Percentiles rank a stretch among this genome's conserved stretches.
Evolutionary conservation across 441 rosid species (phyloP).

Genomic region (Croton laevigatus): DNA sequence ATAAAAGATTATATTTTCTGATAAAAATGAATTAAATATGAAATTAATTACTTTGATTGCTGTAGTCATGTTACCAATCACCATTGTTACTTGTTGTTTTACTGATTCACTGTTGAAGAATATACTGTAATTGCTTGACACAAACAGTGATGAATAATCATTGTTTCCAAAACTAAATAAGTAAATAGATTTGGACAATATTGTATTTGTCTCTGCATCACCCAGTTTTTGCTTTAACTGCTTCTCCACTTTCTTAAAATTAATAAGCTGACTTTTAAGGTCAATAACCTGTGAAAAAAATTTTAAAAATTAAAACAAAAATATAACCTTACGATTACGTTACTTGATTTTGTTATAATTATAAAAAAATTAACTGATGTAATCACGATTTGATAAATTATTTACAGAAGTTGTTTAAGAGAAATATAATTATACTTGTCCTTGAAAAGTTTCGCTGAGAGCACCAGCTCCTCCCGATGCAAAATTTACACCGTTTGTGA

Average conservation of each 20-base stretch:
- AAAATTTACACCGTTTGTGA: constrained; percentile 15
- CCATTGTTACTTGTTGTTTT: constrained; percentile 24
- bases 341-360: no score
- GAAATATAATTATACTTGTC: constrained; percentile 1
- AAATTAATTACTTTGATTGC: constrained; percentile 33
- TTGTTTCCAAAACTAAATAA: neutral
- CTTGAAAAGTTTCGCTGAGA: constrained; percentile 5
- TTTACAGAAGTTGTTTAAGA: no score
- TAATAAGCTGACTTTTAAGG: constrained; percentile 25
- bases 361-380: no score
- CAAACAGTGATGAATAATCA: neutral
- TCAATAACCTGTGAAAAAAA: no score
- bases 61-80: constrained; percentile 39
- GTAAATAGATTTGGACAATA: neutral
- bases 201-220: neutral
- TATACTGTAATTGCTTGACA: no score
- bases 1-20: no score
- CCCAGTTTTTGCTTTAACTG: constrained; percentile 13
- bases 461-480: constrained; percentile 19
- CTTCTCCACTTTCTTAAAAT: constrained; percentile 29
- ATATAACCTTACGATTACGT: no score
- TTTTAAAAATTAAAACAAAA: no score
- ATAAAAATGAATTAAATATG: neutral
- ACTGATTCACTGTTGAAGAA: neutral
- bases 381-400: no score